Evolutionary conservation across 2,329 filamentous ascomycete species (phyloP), one percentile per base, ranked within the genome.

Genomic region (Stemphylium vesicarium): DNA sequence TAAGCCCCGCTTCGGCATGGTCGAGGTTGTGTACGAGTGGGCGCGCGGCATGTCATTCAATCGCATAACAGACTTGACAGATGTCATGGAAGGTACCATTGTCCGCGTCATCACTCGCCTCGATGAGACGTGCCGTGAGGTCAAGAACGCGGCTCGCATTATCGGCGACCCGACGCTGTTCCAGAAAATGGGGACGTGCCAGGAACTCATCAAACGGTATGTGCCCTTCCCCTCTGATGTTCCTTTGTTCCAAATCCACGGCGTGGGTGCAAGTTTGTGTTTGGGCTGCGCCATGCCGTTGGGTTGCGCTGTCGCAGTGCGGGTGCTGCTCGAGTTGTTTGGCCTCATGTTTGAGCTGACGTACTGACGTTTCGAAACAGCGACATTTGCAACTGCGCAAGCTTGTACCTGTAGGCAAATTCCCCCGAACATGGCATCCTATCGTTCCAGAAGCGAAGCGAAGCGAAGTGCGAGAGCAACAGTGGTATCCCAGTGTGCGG

Each of bases 1-100:
- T 56, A 84, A 88, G 50, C 92, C 93, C 2, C 85, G 94, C 9
- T 99, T 99, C 72, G 95, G 94, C 1, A 84, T 99, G 51, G 92
- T 96, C 73, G 95, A 99, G 76, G 95, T 99, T 0, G 96, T 99
- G 31, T 97, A 98, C 74, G 95, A 99, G 76, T 99, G 95, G 95
- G 95, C 95, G 9, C 83, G 92, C 44, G 95, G 95, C 22, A 98
- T 98, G 92, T 94, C 91, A 47, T 99, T 99, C 82, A 96, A 96
- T 78, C 94, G 95, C 62, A 99, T 99, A 64, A 98, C 94, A 0
- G 90, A 94, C 63, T 79, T 99, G 71, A 99, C 95, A 7, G 94
- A 98, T 74, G 93, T 99, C 53, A 86, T 98, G 68, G 95, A 99
- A 77, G 95, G 95, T 1, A 98, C 95, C 0, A 98, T 99, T 78